Conservation (phyloP, 2,329 filamentous ascomycete genomes). For the Sphaerulina musiva region DNA sequence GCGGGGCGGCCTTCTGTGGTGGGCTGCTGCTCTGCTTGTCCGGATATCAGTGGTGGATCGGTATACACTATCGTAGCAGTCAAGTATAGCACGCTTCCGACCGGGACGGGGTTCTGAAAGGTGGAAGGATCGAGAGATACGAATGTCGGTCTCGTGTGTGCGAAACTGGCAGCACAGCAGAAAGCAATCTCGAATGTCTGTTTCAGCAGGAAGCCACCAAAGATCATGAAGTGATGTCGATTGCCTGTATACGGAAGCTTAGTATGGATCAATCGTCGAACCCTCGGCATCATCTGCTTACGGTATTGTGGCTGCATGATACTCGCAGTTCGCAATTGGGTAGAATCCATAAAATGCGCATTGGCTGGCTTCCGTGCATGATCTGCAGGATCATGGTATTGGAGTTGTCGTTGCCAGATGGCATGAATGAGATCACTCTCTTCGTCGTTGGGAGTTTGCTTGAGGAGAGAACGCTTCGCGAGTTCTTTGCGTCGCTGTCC, state of each 20-base stretch:
- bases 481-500: slow-evolving; percentile 61
- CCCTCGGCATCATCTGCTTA: background rate
- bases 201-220: slow-evolving; percentile 67
- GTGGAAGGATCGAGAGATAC: slow-evolving; percentile 66
- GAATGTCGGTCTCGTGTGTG: slow-evolving; percentile 63
- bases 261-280: background rate
- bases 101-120: slow-evolving; percentile 68
- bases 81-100: slow-evolving; percentile 68
- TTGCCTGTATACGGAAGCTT: slow-evolving; percentile 13
- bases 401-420: slow-evolving; percentile 63
- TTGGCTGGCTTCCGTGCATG: slow-evolving; percentile 51
- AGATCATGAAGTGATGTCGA: slow-evolving; percentile 67
- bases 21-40: slow-evolving; percentile 32
- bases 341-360: slow-evolving; percentile 56
- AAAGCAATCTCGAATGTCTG: slow-evolving; percentile 72
- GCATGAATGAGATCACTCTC: slow-evolving; percentile 66
- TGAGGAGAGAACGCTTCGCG: slow-evolving; percentile 54
- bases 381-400: slow-evolving; percentile 57
- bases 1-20: slow-evolving; percentile 26
- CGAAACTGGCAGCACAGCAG: slow-evolving; percentile 65
- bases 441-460: slow-evolving; percentile 62
- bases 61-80: slow-evolving; percentile 66
- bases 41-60: slow-evolving; percentile 50
- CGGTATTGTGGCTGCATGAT: slow-evolving; percentile 70
- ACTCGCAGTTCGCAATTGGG: slow-evolving; percentile 57